Conservation (phyloP, 2,329 filamentous ascomycete species). For the Coniella lustricola region DNA sequence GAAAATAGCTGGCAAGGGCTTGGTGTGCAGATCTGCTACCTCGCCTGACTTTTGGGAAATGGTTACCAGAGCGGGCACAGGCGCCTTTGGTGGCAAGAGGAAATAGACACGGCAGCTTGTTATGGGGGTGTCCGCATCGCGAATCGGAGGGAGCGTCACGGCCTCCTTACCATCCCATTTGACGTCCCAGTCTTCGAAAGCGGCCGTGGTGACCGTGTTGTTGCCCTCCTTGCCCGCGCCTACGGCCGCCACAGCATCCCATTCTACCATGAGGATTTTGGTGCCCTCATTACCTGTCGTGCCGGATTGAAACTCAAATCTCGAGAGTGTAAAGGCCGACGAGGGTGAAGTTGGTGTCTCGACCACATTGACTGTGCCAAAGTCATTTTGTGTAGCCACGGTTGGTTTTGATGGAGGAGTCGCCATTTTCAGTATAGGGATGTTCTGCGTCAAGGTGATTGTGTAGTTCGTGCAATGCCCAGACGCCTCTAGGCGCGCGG, state of each 20-base stretch:
- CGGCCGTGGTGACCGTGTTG: background rate
- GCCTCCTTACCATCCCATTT: constrained; percentile 72
- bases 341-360: constrained; percentile 39
- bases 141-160: constrained; percentile 55
- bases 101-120: constrained; percentile 65
- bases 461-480: background rate
- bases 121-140: constrained; percentile 43
- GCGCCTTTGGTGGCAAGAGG: constrained; percentile 64
- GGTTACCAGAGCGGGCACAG: constrained; percentile 65
- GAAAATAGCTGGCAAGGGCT: constrained; percentile 82
- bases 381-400: constrained; percentile 6
- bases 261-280: constrained; percentile 90
- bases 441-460: constrained; percentile 3
- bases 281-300: constrained; percentile 69
- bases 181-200: constrained; percentile 56
- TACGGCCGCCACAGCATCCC: constrained; percentile 46
- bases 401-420: constrained; percentile 10
- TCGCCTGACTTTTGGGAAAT: constrained; percentile 40
- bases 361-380: constrained; percentile 21
- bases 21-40: constrained; percentile 52
- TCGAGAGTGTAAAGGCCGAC: constrained; percentile 54
- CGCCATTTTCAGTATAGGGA: constrained; percentile 8
- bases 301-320: constrained; percentile 79
- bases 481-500: constrained; percentile 13
- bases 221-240: background rate